phyloP scores from a whole-genome alignment of 1,284 basidiomycete genomes.

The Leucocoprinus gongylophorus region DNA sequence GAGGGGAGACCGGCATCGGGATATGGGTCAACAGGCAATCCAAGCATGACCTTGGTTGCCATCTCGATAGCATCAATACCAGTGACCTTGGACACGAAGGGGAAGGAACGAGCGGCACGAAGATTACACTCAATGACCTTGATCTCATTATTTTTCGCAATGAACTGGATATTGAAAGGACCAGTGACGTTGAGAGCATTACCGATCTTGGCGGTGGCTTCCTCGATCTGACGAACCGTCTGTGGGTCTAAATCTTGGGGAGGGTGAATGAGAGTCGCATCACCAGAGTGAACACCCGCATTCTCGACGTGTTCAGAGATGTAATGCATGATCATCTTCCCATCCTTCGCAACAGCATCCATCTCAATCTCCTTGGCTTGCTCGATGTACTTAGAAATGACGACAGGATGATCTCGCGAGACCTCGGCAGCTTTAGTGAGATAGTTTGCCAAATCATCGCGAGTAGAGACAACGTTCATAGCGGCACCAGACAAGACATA shows the following conservation, averaged over 20 bases:
- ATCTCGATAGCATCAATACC: conserved; percentile 97
- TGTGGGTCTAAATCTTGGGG: conserved; percentile 97
- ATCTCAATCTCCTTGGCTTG: conserved; percentile 99
- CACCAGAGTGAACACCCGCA: conserved; percentile 95
- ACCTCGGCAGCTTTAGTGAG: conserved; percentile 95
- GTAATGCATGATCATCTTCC: conserved; percentile 99
- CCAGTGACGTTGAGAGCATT: conserved; percentile 98
- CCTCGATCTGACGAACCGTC: conserved; percentile 93
- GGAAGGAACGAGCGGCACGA: conserved; percentile 96
- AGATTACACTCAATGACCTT: conserved; percentile 99
- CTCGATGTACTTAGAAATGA: conserved; percentile 99
- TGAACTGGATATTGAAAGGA: conserved; percentile 99
- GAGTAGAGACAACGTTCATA: conserved; percentile 97
- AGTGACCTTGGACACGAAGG: conserved; percentile 98
- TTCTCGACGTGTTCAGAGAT: conserved; percentile 99
- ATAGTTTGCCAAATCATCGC: conserved; percentile 87
- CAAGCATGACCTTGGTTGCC: conserved; percentile 98
- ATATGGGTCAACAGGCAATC: conserved; percentile 83
- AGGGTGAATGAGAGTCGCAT: conserved; percentile 95
- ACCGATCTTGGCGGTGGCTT: conserved; percentile 95
- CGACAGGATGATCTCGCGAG: conserved; percentile 95
- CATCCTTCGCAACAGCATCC: conserved; percentile 96
- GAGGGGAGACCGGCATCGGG: conserved; percentile 81
- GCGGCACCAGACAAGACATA: conserved; percentile 98
- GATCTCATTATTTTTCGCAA: conserved; percentile 99